Percentiles rank a stretch among this genome's conserved stretches.
These are phyloP conservation scores for Haplosporangium sp. DNA, from an alignment of 371 early-diverging fungal genomes.

Conservation along the genomic window DNA sequence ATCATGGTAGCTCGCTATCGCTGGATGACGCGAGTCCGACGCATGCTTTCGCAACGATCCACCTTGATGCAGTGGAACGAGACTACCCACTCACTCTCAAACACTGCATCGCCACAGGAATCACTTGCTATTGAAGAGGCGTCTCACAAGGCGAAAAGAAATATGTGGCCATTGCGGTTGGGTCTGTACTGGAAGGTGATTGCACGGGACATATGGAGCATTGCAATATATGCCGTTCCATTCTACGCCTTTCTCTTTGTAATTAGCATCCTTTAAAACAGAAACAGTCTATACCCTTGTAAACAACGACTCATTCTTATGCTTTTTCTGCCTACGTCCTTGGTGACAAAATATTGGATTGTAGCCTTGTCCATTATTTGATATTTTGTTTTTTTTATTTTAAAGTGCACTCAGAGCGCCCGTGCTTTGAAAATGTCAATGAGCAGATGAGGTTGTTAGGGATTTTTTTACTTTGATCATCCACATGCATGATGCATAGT, in stretches of 20 bases:
- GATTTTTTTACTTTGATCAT: no score
- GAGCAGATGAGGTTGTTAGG: no score
- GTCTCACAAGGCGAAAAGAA: background rate
- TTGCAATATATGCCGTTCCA: conserved; percentile 12
- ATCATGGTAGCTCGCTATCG: conserved; percentile 23
- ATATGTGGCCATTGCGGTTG: conserved; percentile 9
- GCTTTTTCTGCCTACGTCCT: background rate
- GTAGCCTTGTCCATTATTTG: no score
- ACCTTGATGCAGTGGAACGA: conserved; percentile 16
- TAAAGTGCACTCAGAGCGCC: no score
- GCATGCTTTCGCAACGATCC: background rate
- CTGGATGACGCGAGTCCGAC: conserved; percentile 18
- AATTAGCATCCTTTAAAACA: conserved; percentile 13
- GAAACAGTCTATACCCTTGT: background rate
- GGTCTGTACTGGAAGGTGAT: conserved; percentile 28
- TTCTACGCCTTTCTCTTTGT: conserved; percentile 18
- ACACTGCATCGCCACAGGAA: background rate
- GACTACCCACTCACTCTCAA: background rate
- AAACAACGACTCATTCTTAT: background rate
- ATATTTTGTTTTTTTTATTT: no score
- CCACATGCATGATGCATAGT: no score
- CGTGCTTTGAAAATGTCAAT: no score
- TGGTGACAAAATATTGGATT: no score
- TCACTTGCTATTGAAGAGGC: background rate
- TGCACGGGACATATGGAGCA: conserved; percentile 29